phyloP scores from a whole-genome alignment of 805 yeast genomes.

The Wickerhamiella nectarea region DNA sequence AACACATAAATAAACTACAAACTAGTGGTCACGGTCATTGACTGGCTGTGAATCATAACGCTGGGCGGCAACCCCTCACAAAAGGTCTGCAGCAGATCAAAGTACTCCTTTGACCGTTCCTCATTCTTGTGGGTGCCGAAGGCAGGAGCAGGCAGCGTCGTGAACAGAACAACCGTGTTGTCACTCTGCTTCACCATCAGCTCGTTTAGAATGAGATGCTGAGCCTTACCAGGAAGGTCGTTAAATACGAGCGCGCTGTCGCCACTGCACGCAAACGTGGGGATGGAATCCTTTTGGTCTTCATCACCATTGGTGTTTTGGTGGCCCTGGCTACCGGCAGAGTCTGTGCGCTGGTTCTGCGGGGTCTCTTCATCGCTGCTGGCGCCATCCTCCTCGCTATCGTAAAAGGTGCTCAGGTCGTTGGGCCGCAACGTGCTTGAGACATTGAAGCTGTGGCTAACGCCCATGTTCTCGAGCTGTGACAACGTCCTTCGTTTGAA shows the following conservation, averaged over 20 bases:
- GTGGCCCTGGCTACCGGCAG: not conserved
- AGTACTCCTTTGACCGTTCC: conserved; percentile 58
- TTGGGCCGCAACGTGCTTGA: conserved; percentile 13
- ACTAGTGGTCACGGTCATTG: conserved; percentile 93
- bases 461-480: conserved; percentile 60
- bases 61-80: conserved; percentile 71
- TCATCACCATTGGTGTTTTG: not conserved
- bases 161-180: conserved; percentile 60
- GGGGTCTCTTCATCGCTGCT: conserved; percentile 16
- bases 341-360: not conserved
- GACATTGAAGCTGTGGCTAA: conserved; percentile 54
- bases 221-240: conserved; percentile 84
- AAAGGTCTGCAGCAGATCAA: conserved; percentile 67
- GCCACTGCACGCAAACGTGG: conserved; percentile 4
- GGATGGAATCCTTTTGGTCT: not conserved
- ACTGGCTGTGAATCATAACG: conserved; percentile 73
- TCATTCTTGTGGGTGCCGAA: conserved; percentile 66
- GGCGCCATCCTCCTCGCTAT: conserved; percentile 19
- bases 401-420: conserved; percentile 11
- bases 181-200: conserved; percentile 56
- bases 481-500: conserved; percentile 33
- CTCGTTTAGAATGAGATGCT: conserved; percentile 77
- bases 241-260: conserved; percentile 41
- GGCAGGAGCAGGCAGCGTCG: conserved; percentile 82
- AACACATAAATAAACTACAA: conserved; percentile 29